phyloP scores from a whole-genome alignment of 2,329 filamentous ascomycete genomes.

The Fusarium vanettenii region DNA sequence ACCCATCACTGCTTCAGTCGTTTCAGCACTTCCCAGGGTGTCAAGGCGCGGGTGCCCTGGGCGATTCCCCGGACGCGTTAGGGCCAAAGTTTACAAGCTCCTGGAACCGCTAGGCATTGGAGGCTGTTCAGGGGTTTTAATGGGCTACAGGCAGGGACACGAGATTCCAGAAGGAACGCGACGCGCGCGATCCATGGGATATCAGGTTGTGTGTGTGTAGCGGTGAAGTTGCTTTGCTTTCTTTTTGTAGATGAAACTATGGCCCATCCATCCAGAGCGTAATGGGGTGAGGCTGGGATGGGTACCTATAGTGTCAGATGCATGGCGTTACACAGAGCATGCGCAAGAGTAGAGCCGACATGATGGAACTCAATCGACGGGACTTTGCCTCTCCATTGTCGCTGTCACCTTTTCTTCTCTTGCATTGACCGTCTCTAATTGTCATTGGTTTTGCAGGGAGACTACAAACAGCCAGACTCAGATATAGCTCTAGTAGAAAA shows the following conservation, averaged over 20 bases:
- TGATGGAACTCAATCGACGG: not conserved
- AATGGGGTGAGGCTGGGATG: not conserved
- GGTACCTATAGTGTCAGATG: not conserved
- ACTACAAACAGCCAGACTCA: not conserved
- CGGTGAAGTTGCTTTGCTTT: not conserved
- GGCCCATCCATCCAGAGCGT: not conserved
- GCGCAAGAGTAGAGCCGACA: not conserved
- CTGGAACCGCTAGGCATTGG: conserved; percentile 29
- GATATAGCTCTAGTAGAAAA: not conserved
- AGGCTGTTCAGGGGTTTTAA: conserved; percentile 34
- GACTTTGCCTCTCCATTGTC: not conserved
- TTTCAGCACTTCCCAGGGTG: conserved; percentile 29
- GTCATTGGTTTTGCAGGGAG: not conserved
- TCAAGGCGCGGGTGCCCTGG: conserved; percentile 24
- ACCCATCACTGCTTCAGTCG: conserved; percentile 16
- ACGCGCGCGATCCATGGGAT: not conserved
- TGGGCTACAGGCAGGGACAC: conserved; percentile 3
- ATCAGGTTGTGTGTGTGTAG: not conserved
- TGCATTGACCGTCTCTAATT: not conserved
- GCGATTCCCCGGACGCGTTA: conserved; percentile 32
- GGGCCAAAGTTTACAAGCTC: conserved; percentile 23
- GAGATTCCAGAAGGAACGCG: conserved; percentile 7
- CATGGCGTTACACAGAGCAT: not conserved
- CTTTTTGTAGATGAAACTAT: not conserved
- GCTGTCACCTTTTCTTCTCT: not conserved